Evolutionary conservation across 208 protist genomes (phyloP), one percentile per base, ranked within the genome.

Genomic region (Acanthamoeba castellanii): DNA sequence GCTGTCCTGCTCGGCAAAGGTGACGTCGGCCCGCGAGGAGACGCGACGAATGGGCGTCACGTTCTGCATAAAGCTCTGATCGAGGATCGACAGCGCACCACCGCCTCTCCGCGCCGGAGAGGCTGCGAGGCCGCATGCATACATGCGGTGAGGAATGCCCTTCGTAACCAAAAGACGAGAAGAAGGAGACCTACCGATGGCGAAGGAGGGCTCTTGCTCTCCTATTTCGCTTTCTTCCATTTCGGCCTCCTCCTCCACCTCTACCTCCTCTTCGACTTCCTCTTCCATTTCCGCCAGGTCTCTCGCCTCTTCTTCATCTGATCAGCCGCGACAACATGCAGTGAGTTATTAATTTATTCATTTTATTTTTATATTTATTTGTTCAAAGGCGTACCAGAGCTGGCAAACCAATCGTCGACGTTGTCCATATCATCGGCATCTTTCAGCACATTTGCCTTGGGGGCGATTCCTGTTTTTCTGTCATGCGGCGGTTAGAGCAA

Each of bases 391-490:
- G 42, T 27, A 82, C 74, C 74, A 9, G 74, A 82, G 8, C 47
- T 85, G 74, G 30, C 74, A 22, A 82, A 82, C 74, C 74, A 82
- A 27, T 82, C 74, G 37, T 82, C 74, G 9, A 82, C 74, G 74
- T 82, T 82, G 42, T 82, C 74, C 74, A 82, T 82, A 27, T 82
- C 74, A 25, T 82, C 74, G 37, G 74, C 74, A 82, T 82, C 74
- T 52, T 82, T 82, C 14, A 82, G 74, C 7, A 82, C 74, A 37
- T 82, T 82, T 25, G 74, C 8, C 32, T 82, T 82, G 74, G 74
- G 74, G 4, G n/a, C 74, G 22, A 82, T 82, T n/a, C 74, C 74
- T 25, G 74, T 82, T 50, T 82, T 82, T 52, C 74, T 82, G 4
- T 78, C 6, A 14, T 27, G 7, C 37, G 9, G 9, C 16, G 37